These are phyloP conservation scores for Aspergillus sp. DNA, from an alignment of 2,329 filamentous ascomycete genomes.

Conservation along the genomic window DNA sequence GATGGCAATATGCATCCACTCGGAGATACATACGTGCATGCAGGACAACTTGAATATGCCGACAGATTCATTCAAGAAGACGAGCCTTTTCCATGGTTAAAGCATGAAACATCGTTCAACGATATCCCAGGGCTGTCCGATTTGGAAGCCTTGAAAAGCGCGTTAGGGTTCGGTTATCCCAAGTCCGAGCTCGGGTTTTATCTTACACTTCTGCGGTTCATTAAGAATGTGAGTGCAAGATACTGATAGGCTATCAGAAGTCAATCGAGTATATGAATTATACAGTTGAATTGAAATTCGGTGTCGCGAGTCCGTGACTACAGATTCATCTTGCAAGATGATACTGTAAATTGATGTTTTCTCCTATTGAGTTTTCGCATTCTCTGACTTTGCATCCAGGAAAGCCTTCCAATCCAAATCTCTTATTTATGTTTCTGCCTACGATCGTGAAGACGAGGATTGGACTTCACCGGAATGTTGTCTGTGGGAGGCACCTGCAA, in stretches of 20 bases:
- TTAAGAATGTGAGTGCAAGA: neutral
- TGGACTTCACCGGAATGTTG: neutral
- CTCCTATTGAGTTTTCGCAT: neutral
- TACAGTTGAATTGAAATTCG: slow-evolving; percentile 4
- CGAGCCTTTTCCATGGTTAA: slow-evolving; percentile 6
- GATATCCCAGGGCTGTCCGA: neutral
- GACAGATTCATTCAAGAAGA: slow-evolving; percentile 1
- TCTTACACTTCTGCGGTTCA: neutral
- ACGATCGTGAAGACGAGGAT: neutral
- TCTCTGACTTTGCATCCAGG: neutral
- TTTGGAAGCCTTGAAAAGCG: slow-evolving; percentile 1
- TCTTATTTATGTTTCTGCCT: neutral
- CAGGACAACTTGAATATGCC: slow-evolving; percentile 1
- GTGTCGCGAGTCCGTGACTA: slow-evolving; percentile 1
- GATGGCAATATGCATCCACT: slow-evolving; percentile 2
- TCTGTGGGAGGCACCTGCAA: slow-evolving; percentile 2
- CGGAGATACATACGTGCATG: slow-evolving; percentile 1
- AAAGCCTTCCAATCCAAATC: neutral
- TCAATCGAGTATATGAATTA: slow-evolving; percentile 3
- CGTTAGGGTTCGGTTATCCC: slow-evolving; percentile 4
- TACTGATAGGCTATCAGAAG: neutral
- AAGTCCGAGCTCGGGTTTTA: slow-evolving; percentile 5
- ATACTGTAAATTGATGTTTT: neutral
- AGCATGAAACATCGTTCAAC: neutral
- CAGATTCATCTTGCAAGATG: neutral